Percentiles rank a stretch among this genome's conserved stretches.
These are phyloP conservation scores for Nepenthes alata DNA, from an alignment of 179 eudicot species.

Conservation along the genomic window DNA sequence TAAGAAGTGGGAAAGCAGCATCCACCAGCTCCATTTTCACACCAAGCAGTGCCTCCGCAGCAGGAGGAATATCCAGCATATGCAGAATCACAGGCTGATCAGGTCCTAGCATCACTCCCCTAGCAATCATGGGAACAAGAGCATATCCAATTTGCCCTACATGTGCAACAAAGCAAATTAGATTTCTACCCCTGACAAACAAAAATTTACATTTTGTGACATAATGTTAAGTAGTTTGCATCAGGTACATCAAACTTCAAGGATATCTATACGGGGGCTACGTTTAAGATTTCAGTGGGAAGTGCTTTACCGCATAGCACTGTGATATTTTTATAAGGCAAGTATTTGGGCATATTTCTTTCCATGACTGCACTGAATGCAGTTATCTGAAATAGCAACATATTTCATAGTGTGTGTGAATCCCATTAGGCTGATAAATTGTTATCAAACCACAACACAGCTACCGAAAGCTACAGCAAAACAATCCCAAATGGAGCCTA, in stretches of 20 bases:
- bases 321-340: no score
- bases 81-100: constrained; percentile 88
- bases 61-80: constrained; percentile 92
- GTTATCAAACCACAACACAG: no score
- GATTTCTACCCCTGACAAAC: background rate
- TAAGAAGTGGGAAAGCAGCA: constrained; percentile 92
- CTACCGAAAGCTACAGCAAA: no score
- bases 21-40: constrained; percentile 81
- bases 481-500: no score
- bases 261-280: no score
- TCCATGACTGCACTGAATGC: no score
- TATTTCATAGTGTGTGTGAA: no score
- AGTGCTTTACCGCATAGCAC: no score
- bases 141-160: constrained; percentile 96
- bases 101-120: constrained; percentile 79
- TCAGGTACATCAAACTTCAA: background rate
- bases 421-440: no score
- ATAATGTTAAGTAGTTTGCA: background rate
- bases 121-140: constrained; percentile 88
- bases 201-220: background rate
- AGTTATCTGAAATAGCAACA: no score
- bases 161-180: constrained; percentile 7
- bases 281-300: no score
- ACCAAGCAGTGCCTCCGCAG: constrained; percentile 87
- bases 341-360: no score